Conservation (phyloP, 352 stramenopile species). For the Blastocystis sp. region DNA sequence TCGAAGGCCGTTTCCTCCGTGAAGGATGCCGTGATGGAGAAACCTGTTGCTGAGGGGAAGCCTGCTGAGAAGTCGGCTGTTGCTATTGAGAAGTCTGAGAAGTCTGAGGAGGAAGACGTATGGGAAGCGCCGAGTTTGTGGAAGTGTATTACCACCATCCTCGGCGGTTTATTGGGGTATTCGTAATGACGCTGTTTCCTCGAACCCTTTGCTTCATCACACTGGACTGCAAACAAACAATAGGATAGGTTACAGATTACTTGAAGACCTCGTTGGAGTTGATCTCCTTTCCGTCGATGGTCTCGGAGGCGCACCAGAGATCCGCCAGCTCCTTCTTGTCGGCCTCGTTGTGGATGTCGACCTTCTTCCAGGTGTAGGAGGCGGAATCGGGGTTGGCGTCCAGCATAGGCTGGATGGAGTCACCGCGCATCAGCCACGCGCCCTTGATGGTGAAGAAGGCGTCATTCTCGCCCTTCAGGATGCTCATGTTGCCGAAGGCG, state of each 20-base stretch:
- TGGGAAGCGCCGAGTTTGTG: not conserved
- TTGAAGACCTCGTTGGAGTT: conserved; percentile 89
- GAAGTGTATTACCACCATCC: not conserved
- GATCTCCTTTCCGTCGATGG: conserved; percentile 83
- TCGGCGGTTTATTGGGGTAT: conserved; percentile 15
- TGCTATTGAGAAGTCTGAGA: no score
- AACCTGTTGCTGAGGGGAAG: no score
- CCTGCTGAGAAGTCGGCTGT: no score
- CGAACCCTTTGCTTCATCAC: no score
- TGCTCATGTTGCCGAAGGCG: conserved; percentile 80
- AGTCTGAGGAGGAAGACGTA: not conserved
- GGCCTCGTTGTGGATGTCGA: conserved; percentile 77
- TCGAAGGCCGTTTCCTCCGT: not conserved
- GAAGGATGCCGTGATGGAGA: not conserved
- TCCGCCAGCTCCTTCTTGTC: conserved; percentile 80
- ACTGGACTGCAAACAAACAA: no score
- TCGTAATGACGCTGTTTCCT: not conserved
- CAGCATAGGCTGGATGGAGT: conserved; percentile 82
- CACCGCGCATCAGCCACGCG: conserved; percentile 84
- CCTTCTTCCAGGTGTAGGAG: conserved; percentile 86
- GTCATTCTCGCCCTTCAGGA: conserved; percentile 74
- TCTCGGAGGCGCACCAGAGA: conserved; percentile 84
- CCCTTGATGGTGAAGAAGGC: conserved; percentile 83
- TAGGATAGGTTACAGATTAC: conserved; percentile 74
- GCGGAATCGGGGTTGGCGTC: conserved; percentile 86